Evolutionary conservation across 177 flowering plant species (phyloP).

Genomic region (Tripterygium wilfordii): DNA sequence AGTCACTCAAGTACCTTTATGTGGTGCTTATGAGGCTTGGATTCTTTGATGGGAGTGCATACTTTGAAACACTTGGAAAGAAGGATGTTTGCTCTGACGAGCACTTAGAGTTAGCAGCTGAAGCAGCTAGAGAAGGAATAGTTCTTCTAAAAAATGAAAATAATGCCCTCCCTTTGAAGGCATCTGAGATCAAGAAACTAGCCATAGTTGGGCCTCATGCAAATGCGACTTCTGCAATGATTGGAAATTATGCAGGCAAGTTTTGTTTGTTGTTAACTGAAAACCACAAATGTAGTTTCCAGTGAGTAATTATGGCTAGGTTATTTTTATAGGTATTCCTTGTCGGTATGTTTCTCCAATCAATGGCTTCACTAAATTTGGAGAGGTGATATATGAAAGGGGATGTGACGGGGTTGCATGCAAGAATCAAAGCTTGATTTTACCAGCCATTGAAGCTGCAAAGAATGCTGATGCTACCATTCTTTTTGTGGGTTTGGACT

Average conservation of each 20-base stretch:
- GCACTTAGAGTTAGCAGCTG: slow-evolving; percentile 24
- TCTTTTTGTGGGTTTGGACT: slow-evolving; percentile 23
- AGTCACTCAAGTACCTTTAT: slow-evolving; percentile 19
- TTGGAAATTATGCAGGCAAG: slow-evolving; percentile 44
- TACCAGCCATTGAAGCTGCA: slow-evolving; percentile 18
- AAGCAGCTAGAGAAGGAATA: slow-evolving; percentile 40
- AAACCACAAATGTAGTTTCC: too few relatives aligned
- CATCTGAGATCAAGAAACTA: neutral
- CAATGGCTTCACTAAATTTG: slow-evolving; percentile 12
- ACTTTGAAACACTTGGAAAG: slow-evolving; percentile 13
- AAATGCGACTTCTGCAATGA: slow-evolving; percentile 25
- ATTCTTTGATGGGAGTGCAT: slow-evolving; percentile 35
- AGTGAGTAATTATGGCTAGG: too few relatives aligned
- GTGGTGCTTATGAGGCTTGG: slow-evolving; percentile 46
- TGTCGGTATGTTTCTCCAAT: slow-evolving; percentile 20
- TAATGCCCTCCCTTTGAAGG: slow-evolving; percentile 16
- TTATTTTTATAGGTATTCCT: slow-evolving; percentile 21
- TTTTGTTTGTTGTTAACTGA: neutral
- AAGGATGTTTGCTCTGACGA: slow-evolving; percentile 18
- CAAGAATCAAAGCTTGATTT: slow-evolving; percentile 13
- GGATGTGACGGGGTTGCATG: slow-evolving; percentile 22
- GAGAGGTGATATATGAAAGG: slow-evolving; percentile 6
- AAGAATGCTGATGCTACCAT: slow-evolving; percentile 29
- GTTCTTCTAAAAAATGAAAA: slow-evolving; percentile 31
- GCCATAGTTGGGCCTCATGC: slow-evolving; percentile 37